Base-by-base conservation (phyloP, 1,284 basidiomycete species). In the Xerocomus minutiporus region DNA sequence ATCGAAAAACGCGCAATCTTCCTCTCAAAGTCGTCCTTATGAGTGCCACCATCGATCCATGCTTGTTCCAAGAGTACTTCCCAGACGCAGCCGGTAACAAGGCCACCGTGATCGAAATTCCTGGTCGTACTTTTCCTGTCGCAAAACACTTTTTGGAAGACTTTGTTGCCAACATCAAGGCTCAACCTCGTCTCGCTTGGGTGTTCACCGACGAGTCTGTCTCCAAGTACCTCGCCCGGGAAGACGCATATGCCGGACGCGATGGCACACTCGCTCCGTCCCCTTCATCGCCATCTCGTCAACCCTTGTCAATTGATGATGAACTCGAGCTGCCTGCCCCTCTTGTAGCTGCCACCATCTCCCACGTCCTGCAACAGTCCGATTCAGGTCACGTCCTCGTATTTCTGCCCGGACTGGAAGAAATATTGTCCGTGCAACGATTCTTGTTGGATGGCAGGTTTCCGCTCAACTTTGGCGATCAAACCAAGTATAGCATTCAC, bases 41-140 rank as follows among this genome's bases (percentile, higher is more conserved):
- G 94, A 96, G 92, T 63, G 94, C 95, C 2, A 97, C 95, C 32
- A 93, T 97, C 68, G 90, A 97, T 64, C 88, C 94, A 2, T 82
- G 81, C 0, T 79, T 97, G 31, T 97, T 98, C 80, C 87, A 89
- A 65, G 73, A 78, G 9, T 97, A 98, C 75, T 97, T 97, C 75
- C 73, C 79, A 9, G 82, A 87, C 63, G 74, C 80, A 32, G 58
- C 72, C 1, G 84, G 85, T 20, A 69, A 75, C 12, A 84, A 82
- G 1, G 89, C 92, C 0, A 81, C 81, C 34, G 84, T 94, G 20
- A 81, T 93, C 49, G 88, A 93, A 57, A 78, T 97, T 26, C 92
- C 94, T n/a, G 95, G 95, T 45, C 86, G 94, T 29, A 91, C 92
- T 11, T 97, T 86, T 77, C 93, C 95, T 5, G 94, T 97, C 35